phyloP scores from a whole-genome alignment of 208 protist species.

The Trypanosoma grayi region DNA sequence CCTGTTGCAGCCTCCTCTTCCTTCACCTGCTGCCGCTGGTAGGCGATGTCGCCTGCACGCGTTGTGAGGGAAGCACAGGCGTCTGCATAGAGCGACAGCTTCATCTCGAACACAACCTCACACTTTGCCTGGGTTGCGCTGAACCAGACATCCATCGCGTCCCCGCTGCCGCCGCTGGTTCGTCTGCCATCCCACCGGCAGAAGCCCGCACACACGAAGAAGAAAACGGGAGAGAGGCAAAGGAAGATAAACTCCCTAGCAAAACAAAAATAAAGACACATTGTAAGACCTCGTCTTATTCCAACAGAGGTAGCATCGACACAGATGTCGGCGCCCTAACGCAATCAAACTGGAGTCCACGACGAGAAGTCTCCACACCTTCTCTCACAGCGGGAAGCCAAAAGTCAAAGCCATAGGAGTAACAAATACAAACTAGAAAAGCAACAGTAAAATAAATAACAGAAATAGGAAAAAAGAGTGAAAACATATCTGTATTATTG shows the following conservation, averaged over 20 bases:
- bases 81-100: constrained; percentile 55
- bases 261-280: too few relatives aligned
- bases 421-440: constrained; percentile 6
- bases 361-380: too few relatives aligned
- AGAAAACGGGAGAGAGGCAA: too few relatives aligned
- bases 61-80: constrained; percentile 28
- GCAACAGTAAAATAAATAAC: constrained; percentile 5
- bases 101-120: constrained; percentile 51
- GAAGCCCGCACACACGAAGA: too few relatives aligned
- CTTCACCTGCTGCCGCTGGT: background rate
- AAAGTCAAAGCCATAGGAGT: constrained; percentile 2
- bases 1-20: background rate
- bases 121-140: constrained; percentile 36
- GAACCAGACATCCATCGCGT: constrained; percentile 68
- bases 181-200: too few relatives aligned
- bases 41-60: background rate
- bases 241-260: background rate
- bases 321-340: too few relatives aligned
- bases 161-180: too few relatives aligned
- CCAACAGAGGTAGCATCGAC: too few relatives aligned
- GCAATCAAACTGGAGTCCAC: too few relatives aligned
- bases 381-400: background rate
- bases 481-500: constrained; percentile 13
- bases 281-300: too few relatives aligned
- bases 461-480: constrained; percentile 23